phyloP scores from a whole-genome alignment of 169 alveolate genomes.

The Plasmodium vivax region DNA sequence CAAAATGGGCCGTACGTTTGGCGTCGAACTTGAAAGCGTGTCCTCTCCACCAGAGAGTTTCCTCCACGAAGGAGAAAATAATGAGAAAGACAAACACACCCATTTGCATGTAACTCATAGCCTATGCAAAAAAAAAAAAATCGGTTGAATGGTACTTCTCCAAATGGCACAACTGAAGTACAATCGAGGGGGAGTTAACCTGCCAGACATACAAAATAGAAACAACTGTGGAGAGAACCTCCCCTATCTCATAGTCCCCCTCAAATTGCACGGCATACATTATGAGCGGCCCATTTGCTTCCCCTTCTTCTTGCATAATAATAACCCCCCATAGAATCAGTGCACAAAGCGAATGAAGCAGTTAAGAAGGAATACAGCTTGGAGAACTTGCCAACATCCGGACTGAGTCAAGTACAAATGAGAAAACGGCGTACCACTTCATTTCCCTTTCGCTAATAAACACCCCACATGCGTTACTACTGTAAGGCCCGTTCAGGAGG shows the following conservation, averaged over 20 bases:
- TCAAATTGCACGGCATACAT: background rate
- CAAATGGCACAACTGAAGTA: background rate
- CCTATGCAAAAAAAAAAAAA: background rate
- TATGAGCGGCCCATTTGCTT: background rate
- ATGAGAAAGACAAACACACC: background rate
- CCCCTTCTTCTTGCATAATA: background rate
- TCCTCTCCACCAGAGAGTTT: background rate
- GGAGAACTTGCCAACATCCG: constrained; percentile 60
- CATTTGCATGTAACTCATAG: background rate
- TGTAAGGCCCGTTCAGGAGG: constrained; percentile 45
- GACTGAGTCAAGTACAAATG: constrained; percentile 36
- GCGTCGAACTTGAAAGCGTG: background rate
- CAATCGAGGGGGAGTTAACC: background rate
- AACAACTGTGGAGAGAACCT: background rate
- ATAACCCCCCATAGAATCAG: background rate
- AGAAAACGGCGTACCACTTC: background rate
- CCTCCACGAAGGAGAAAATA: background rate
- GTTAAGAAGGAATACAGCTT: constrained; percentile 34
- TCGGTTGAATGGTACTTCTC: too few relatives aligned
- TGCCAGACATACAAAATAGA: background rate
- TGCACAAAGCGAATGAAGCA: constrained; percentile 12
- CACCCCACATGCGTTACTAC: background rate
- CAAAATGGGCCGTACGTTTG: background rate
- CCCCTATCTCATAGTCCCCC: background rate
- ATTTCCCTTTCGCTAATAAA: background rate